Base-by-base conservation (phyloP, 2,329 filamentous ascomycete genomes). In the Colletotrichum sidae region DNA sequence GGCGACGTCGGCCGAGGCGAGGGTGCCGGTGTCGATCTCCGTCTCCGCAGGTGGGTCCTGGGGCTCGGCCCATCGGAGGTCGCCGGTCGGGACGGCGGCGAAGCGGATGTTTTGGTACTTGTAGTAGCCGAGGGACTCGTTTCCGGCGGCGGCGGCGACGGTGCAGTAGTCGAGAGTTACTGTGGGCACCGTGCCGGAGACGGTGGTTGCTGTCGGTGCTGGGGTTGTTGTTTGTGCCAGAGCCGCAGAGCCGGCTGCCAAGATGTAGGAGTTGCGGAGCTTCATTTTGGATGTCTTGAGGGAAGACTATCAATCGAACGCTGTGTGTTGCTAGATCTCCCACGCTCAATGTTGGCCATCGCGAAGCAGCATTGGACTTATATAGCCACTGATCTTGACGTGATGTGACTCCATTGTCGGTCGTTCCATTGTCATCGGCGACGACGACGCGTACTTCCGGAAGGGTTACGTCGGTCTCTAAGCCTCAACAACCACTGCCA, bases 21-120 rank as follows among this genome's bases (percentile, higher is more conserved):
- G 6, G 13, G 12, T 15, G 7, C 46, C 59, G n/a, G 59, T 62
- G 59, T 52, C 52, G 39, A 50, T 17, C n/a, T 55, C 53, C 2
- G 53, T 57, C 45, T 57, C 59, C 6, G 51, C 53, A 11, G 44
- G 52, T 4, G 59, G 35, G 17, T 37, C 42, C 25, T 57, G 44
- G 4, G 58, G 58, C 17, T 47, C 47, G 17, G 42, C 50, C 50
- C 58, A 72, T 11, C 71, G 69, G 8, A 73, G 59, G 15, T 71
- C 53, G n/a, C 70, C 70, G 8, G 58, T 70, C 9, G 70, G 70
- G 17, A 63, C 15, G 8, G 69, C 70, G 15, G 70, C 71, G 45
- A 71, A 72, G 41, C 70, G 70, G 38, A 73, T 72, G 59, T 72
- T 72, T 13, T 72, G 72, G 65, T 71, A 73, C 58, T 60, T 55